Base-by-base conservation (phyloP, 148 eudicot genomes). In the Cornus suecica region DNA sequence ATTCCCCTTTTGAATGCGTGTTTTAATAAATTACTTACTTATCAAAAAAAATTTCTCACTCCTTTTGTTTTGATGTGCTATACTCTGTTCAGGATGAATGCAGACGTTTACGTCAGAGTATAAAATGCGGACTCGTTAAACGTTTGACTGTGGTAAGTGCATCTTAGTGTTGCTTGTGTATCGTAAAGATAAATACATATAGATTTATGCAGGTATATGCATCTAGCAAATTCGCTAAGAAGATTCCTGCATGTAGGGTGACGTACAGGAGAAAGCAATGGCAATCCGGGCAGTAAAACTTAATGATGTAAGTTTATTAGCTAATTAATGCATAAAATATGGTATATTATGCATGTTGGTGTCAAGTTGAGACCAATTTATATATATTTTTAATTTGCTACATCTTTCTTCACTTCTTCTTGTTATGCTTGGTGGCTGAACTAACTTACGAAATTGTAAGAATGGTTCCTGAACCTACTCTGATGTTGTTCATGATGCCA, bases 61-160 rank as follows among this genome's bases (percentile, higher is more conserved):
- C 31, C 1, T 25, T 52, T 79, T 83, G 70, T 69, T 63, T 62
- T 80, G 74, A 70, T 79, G 79, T 76, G 61, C 23, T 77, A 29
- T 69, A 76, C 54, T 83, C 26, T 66, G 80, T 65, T 69, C 87
- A 93, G 98, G 97, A 93, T 70, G 98, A 93, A 75, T 93, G 97
- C 89, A 85, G 84, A 80, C 90, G 93, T 26, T 82, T 96, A 77
- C 91, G 97, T 58, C 91, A 93, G 82, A 93, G 91, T 79, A 96
- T 96, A 71, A 91, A 87, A 81, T 83, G 88, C 78, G 99, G 98
- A 66, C 90, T 96, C 82, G 92, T 88, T 76, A 89, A 85, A 83
- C 89, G 86, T 80, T 81, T 88, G 80, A 93, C 97, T 25, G 93
- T 96, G 75, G 99, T 96, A 88, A 86, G 92, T 76, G 25, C 69